These are phyloP conservation scores for Pythium vanterpoolii DNA, from an alignment of 352 stramenopile species.

Conservation along the genomic window DNA sequence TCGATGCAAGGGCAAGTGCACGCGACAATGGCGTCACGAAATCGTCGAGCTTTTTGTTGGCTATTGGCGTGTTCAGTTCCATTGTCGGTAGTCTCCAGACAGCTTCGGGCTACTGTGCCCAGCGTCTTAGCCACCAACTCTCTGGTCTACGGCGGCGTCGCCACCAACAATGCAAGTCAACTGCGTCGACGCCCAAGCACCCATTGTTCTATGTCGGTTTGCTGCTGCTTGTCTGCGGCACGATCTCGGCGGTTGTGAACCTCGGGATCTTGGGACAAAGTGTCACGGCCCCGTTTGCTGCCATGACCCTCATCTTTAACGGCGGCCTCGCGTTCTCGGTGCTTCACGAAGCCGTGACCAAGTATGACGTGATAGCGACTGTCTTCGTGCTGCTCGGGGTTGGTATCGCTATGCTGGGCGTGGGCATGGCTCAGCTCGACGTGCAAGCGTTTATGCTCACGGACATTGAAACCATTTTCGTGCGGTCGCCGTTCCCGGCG, in stretches of 20 bases:
- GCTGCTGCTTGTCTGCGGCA: conserved; percentile 31
- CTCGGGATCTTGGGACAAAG: conserved; percentile 37
- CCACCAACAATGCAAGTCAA: neutral
- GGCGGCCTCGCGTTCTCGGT: conserved; percentile 29
- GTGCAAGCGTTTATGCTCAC: conserved; percentile 22
- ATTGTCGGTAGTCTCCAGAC: conserved; percentile 38
- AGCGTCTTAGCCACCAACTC: conserved; percentile 33
- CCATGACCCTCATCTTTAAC: conserved; percentile 41
- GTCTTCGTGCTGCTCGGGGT: conserved; percentile 34
- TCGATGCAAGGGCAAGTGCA: neutral
- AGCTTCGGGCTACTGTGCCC: conserved; percentile 32
- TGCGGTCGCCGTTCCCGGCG: conserved; percentile 22
- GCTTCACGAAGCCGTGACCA: conserved; percentile 29
- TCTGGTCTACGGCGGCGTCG: conserved; percentile 5
- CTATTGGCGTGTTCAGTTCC: conserved; percentile 31
- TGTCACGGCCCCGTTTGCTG: conserved; percentile 35
- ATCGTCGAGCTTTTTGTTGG: conserved; percentile 24
- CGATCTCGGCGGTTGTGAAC: conserved; percentile 34
- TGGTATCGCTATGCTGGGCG: conserved; percentile 28
- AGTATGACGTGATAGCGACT: conserved; percentile 30
- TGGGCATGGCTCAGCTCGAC: conserved; percentile 22
- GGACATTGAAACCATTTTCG: conserved; percentile 26
- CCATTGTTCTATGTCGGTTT: conserved; percentile 31
- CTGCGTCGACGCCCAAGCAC: neutral
- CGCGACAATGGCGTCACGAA: neutral